Evolutionary conservation across 345 rosid genomes (phyloP), one percentile per base, ranked within the genome.

Genomic region (Barbarea vulgaris): DNA sequence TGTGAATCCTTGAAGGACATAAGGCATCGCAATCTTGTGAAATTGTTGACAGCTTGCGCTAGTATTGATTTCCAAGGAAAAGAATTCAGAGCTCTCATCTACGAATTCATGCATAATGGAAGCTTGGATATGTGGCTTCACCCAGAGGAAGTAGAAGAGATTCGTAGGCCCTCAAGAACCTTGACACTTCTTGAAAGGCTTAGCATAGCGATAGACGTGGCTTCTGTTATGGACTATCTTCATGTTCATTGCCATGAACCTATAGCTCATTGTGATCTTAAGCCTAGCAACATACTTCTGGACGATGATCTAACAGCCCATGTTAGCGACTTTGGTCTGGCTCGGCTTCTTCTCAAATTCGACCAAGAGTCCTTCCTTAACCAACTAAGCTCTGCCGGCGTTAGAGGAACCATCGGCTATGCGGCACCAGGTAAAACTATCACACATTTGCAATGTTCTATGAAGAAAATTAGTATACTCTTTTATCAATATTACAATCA

Each of bases 1-100:
- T 85, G 85, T 33, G 53, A 80, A 53, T 79, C 81, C 0, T 70
- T 81, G 17, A 78, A 79, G 15, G 88, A 86, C 34, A 31, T 31
- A 31, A 31, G 34, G 9, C 34, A 31, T 31, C 9, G 34, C 7
- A 31, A 31, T 31, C 34, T 31, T 31, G 34, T 31, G 34, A 31
- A 31, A 31, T 1, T 7, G 2, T 31, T 31, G 7, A 31, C 34
- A 7, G 34, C 34, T 31, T 31, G 9, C 2, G 9, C 34, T 6
- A 31, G 34, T 31, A 31, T 28, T 28, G 30, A 28, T 28, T 28
- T 28, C 30, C 30, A 28, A 28, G 30, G 30, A 28, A 28, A 28
- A 0, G 6, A 28, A 28, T 28, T 28, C 30, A 28, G 30, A 28
- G 30, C 30, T 4, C 30, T 28, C 30, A 28, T 28, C 6, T 28